Evolutionary conservation across 495 filamentous ascomycete species (phyloP), one percentile per base, ranked within the genome.

Genomic region (Aspergillus haitiensis): DNA sequence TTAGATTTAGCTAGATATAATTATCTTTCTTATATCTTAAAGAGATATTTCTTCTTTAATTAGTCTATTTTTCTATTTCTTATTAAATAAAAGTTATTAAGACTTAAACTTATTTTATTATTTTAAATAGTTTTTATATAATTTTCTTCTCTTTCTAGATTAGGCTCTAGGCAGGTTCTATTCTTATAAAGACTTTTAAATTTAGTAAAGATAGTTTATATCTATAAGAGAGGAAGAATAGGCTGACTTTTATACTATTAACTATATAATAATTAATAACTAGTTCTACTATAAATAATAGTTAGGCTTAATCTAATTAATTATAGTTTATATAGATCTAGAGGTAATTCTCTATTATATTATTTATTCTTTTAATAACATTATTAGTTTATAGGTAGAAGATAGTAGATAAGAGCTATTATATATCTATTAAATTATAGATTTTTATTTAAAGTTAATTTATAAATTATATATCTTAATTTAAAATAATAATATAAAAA

Each of bases 281-380:
- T 40, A 40, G 13, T 40, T 45, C 16, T 8, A n/a, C 13, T 45
- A 45, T 45, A 13, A 45, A 45, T 45, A 45, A 15, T 8, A 45
- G 13, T 15, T 45, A 33, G 16, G 32, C 18, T 33, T 45, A 35
- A 33, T 33, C 34, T 45, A 46, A 46, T 46, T 56, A 56, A 13
- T 44, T 56, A 56, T 56, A 56, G 11, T 15, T 32, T 47, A 33
- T 46, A 45, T 45, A 47, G 45, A 45, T 47, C 35, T 57, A 45
- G 5, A 45, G 16, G 5, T 13, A 45, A 15, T 45, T 13, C 12
- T n/a, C 7, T 8, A 45, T n/a, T n/a, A n/a, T n/a, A n/a, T n/a
- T n/a, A n/a, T n/a, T n/a, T n/a, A n/a, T n/a, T n/a, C n/a, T n/a
- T n/a, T n/a, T n/a, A n/a, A n/a, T n/a, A n/a, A n/a, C n/a, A n/a